Evolutionary conservation across 140 eudicot species (phyloP).

Genomic region (Anethum foeniculum): DNA sequence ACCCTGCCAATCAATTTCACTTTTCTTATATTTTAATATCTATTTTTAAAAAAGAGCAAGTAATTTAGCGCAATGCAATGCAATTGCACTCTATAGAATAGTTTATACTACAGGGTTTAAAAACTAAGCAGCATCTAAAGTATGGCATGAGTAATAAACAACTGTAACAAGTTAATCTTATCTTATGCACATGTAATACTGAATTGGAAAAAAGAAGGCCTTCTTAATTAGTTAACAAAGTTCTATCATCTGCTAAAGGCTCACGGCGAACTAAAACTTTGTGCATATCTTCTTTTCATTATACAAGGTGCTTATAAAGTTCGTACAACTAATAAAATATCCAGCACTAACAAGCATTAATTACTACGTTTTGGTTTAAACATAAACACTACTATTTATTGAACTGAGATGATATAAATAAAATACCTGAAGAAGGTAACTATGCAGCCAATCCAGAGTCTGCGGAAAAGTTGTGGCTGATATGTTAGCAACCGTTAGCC

Average conservation of each 20-base stretch:
- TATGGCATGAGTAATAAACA: neutral
- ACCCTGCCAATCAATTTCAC: neutral
- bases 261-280: neutral
- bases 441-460: constrained; percentile 93
- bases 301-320: neutral
- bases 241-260: neutral
- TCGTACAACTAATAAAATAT: neutral
- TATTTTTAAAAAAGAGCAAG: neutral
- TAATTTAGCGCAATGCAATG: neutral
- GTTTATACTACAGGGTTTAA: neutral
- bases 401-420: neutral
- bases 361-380: neutral
- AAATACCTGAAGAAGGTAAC: constrained; percentile 91
- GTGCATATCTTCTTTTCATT: neutral
- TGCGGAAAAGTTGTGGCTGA: constrained; percentile 97
- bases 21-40: neutral
- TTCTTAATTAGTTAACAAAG: neutral
- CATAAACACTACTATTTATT: neutral
- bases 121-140: neutral
- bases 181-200: neutral
- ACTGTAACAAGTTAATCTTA: neutral
- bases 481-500: constrained; percentile 74
- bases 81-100: neutral
- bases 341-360: neutral
- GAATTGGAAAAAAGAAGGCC: neutral